Evolutionary conservation across 2,329 filamentous ascomycete genomes (phyloP), one percentile per base, ranked within the genome.

Genomic region (Basipetospora chlamydospora): DNA sequence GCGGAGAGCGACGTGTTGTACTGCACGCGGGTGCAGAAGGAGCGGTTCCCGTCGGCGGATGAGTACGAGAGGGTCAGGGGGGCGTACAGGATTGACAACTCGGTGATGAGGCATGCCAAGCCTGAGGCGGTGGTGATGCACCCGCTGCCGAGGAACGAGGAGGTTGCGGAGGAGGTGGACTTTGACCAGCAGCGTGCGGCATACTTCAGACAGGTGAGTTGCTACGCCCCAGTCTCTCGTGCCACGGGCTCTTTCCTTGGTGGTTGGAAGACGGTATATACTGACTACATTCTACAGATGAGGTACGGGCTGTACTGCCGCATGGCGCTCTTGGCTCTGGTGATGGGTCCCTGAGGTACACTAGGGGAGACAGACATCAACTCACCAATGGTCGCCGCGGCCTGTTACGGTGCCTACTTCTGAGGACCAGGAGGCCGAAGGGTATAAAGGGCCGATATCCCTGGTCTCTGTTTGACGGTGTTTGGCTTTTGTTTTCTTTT

Each of bases 121-220:
- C 70, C 69, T 56, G 80, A 81, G 51, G 95, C 93, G 77, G 74
- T 94, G 44, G 82, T 98, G 44, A 77, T 98, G 77, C 90, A 98
- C 61, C 90, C 90, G 40, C 68, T 98, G 51, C 90, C 90, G 28
- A 73, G 90, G 51, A 96, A 96, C 53, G 77, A 80, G 46, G 90
- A 98, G 70, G 79, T 98, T 54, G 77, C 78, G 23, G 85, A 92
- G 61, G 90, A 98, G 65, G 86, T 98, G 33, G 90, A 98, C 60
- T 94, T 92, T 63, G 90, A 98, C 63, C 85, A 90, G 56, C 85
- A 92, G 56, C 68, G 90, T 49, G 90, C 90, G 41, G 88, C 90
- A 39, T 98, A 98, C 66, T 98, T 98, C 64, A 77, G 90, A 81
- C 90, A 98, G 81, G 88, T 94, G 63, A 76, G 82, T 13, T 5